Percentiles rank a stretch among this genome's conserved stretches.
These are phyloP conservation scores for Trichocomaceae sp. DNA, from an alignment of 2,329 filamentous ascomycete genomes.

Conservation along the genomic window DNA sequence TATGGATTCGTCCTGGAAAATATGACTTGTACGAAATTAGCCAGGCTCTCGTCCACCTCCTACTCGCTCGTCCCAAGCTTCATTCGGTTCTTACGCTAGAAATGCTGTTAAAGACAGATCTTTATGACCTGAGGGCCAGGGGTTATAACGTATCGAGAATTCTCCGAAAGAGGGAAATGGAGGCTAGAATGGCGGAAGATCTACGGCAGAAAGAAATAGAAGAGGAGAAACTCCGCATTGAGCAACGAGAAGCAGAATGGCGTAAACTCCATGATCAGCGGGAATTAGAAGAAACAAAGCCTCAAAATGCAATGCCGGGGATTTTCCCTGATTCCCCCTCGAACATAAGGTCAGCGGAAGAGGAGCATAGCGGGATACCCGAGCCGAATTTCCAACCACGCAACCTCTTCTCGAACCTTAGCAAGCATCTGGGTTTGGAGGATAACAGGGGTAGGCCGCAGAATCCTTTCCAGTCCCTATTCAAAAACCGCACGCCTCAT, in stretches of 20 bases:
- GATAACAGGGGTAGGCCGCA: constrained; percentile 10
- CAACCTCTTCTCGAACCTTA: constrained; percentile 62
- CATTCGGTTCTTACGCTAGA: constrained; percentile 88
- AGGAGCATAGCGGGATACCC: constrained; percentile 16
- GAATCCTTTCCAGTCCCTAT: constrained; percentile 24
- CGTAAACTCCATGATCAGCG: constrained; percentile 36
- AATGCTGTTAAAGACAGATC: constrained; percentile 77
- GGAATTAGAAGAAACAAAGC: constrained; percentile 20
- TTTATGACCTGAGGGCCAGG: constrained; percentile 73
- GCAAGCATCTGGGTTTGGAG: constrained; percentile 63
- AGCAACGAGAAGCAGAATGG: constrained; percentile 50
- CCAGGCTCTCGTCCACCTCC: constrained; percentile 71
- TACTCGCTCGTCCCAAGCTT: constrained; percentile 76
- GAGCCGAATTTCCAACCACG: constrained; percentile 41
- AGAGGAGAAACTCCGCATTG: constrained; percentile 62
- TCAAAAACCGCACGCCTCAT: constrained; percentile 22
- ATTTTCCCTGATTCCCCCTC: constrained; percentile 63
- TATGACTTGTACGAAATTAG: constrained; percentile 90
- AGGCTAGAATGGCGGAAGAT: constrained; percentile 80
- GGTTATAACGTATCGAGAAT: constrained; percentile 98
- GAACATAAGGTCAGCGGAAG: constrained; percentile 23
- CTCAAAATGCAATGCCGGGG: constrained; percentile 59
- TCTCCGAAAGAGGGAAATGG: constrained; percentile 75
- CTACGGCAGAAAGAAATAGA: constrained; percentile 66
- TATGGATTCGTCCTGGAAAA: constrained; percentile 68